Base-by-base conservation (phyloP, 2,329 filamentous ascomycete genomes). In the Fusarium verticillioides region DNA sequence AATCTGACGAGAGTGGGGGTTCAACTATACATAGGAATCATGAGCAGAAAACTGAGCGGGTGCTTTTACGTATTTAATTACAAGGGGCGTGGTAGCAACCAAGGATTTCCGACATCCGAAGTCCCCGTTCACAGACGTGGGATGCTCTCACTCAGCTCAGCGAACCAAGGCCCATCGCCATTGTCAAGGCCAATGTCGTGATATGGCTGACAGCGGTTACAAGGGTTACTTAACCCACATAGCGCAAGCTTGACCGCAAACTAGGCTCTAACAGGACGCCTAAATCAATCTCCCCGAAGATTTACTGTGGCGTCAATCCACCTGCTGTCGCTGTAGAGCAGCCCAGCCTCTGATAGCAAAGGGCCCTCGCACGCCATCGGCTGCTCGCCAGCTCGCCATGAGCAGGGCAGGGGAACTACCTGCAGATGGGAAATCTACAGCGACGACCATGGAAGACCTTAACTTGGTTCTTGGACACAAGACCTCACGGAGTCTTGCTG, bases 321-420 rank as follows among this genome's bases (percentile, higher is more conserved):
- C 63, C 36, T 58, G 65, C 26, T 28, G 50, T 39, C 50, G 19
- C 58, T 52, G 65, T 34, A 60, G 37, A 39, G 36, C 37, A 75
- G 65, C 62, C 70, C 74, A 70, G 73, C 72, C 69, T 74, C 72
- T 76, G 72, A 77, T 74, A 62, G 60, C 71, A 63, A 30, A 56
- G 66, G 57, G 60, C 71, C 66, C 75, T 78, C 77, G 77, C 77
- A 78, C 77, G 77, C 75, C 70, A 78, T 78, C 77, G 77, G 73
- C 62, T 71, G 76, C 75, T 78, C 76, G 76, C 75, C 61, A 74
- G 75, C 75, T 78, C 75, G 75, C 75, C 56, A 72, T 78, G 69
- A 76, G 67, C 73, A 76, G 75, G 66, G 59, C 36, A 54, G 53
- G 62, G 52, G 39, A 63, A 54, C n/a, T 46, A 44, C 36, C 59